Base-by-base conservation (phyloP, 164 flowering plant genomes). In the Annona cherimola region DNA sequence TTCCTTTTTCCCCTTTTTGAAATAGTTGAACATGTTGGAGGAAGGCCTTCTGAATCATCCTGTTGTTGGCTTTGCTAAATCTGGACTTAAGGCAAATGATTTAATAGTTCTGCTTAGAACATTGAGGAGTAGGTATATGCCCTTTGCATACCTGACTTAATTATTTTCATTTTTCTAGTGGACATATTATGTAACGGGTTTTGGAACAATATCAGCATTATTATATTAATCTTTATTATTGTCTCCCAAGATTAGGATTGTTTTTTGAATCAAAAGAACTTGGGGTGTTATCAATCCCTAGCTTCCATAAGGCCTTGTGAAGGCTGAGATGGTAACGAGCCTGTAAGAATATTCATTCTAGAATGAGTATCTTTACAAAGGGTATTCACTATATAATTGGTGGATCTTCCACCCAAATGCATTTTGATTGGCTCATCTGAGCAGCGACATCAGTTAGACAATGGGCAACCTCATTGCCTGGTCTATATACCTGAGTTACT, bases 11-110 rank as follows among this genome's bases (percentile, higher is more conserved):
- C 69, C 39, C 69, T 66, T 59, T 77, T 80, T 67, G 72, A 74
- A 73, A 68, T 84, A 96, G 99, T 84, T 93, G 77, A 90, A 88
- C 76, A 85, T 96, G 86, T 77, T 96, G 78, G 98, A 92, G 77
- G 99, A 96, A 77, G 99, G 99, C 73, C 94, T 96, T 74, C 72
- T 96, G 69, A 90, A 96, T 82, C 89, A 91, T 75, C 91, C 99
- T 66, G 97, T 67, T 70, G 92, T 93, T 60, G 98, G 97, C 70
- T 93, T 90, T 85, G 94, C 90, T 43, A 96, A 96, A 77, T 86
- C 92, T 75, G 91, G 94, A 59, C 86, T 87, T 50, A 90, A 85
- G 81, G 83, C 87, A 39, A 93, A 81, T 74, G 97, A 93, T 41
- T 73, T 93, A 76, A 86, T 89, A 79, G 80, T 75, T 78, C 88